Conservation (phyloP, 768 basidiomycete species). For the Mycena galopus region DNA sequence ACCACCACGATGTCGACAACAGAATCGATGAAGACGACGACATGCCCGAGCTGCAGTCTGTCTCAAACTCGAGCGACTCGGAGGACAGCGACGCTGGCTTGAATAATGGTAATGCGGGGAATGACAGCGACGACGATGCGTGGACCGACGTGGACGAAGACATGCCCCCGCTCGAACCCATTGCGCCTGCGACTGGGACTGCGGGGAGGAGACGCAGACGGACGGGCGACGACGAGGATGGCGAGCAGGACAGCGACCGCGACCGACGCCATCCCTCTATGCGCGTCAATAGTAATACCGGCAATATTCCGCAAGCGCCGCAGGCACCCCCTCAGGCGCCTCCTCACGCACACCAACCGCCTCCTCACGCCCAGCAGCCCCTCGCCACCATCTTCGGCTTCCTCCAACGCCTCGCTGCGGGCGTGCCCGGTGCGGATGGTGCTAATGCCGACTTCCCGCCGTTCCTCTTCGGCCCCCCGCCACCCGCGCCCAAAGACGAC, state of each 20-base stretch:
- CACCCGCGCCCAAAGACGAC: slow-evolving; percentile 61
- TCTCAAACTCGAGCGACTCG: slow-evolving; percentile 54
- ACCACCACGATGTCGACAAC: neutral
- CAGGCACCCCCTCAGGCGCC: neutral
- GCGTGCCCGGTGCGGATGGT: neutral
- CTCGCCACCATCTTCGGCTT: slow-evolving; percentile 40
- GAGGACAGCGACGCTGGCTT: no score
- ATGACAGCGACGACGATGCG: slow-evolving; percentile 44
- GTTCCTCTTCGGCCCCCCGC: slow-evolving; percentile 38
- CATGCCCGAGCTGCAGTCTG: slow-evolving; percentile 57
- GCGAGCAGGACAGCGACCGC: slow-evolving; percentile 71
- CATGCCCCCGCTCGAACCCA: slow-evolving; percentile 48
- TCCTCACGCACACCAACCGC: neutral
- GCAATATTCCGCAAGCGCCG: neutral
- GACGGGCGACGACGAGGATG: slow-evolving; percentile 68
- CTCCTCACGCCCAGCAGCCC: no score
- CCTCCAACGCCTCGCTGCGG: slow-evolving; percentile 30
- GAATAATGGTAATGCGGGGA: neutral
- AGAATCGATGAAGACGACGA: slow-evolving; percentile 48
- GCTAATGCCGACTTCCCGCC: neutral
- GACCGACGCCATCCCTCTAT: slow-evolving; percentile 77
- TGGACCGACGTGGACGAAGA: slow-evolving; percentile 48
- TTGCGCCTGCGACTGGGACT: neutral
- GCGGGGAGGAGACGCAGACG: slow-evolving; percentile 10
- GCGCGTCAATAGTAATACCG: slow-evolving; percentile 46